Percentiles rank a stretch among this genome's conserved stretches.
Evolutionary conservation across 2,329 filamentous ascomycete genomes (phyloP).

Genomic region (Cordyceps tenuipes): DNA sequence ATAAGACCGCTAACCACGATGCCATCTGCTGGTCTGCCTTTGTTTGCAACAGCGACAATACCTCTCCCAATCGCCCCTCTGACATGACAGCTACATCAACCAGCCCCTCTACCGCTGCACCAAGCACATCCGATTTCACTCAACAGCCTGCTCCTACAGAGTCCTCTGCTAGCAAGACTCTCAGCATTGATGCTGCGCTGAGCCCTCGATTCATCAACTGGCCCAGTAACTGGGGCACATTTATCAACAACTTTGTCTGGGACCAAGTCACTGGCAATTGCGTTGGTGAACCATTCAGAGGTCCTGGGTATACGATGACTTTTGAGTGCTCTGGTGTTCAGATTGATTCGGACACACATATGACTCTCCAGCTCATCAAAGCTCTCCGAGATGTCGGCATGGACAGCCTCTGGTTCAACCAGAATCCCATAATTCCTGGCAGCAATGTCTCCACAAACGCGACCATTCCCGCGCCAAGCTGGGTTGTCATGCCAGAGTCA

Average conservation of each 20-base stretch:
- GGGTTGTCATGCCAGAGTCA: conserved; percentile 32
- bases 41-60: conserved; percentile 30
- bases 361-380: conserved; percentile 32
- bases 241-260: conserved; percentile 33
- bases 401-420: conserved; percentile 32
- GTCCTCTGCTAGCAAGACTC: conserved; percentile 21
- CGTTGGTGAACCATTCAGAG: conserved; percentile 24
- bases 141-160: conserved; percentile 22
- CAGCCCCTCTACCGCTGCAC: conserved; percentile 24
- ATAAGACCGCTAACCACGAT: conserved; percentile 29
- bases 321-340: conserved; percentile 29
- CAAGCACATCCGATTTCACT: conserved; percentile 25
- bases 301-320: conserved; percentile 29
- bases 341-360: conserved; percentile 30
- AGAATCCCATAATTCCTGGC: conserved; percentile 29
- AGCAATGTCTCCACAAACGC: conserved; percentile 23
- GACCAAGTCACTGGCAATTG: conserved; percentile 29
- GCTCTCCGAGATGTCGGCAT: conserved; percentile 29
- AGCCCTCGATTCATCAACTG: conserved; percentile 33
- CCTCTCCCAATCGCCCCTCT: conserved; percentile 25
- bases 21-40: conserved; percentile 33
- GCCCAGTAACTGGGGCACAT: conserved; percentile 30
- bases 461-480: conserved; percentile 20
- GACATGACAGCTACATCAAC: conserved; percentile 29
- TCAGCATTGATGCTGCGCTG: conserved; percentile 25